Base-by-base conservation (phyloP, 805 yeast genomes). In the Spathaspora sp. region DNA sequence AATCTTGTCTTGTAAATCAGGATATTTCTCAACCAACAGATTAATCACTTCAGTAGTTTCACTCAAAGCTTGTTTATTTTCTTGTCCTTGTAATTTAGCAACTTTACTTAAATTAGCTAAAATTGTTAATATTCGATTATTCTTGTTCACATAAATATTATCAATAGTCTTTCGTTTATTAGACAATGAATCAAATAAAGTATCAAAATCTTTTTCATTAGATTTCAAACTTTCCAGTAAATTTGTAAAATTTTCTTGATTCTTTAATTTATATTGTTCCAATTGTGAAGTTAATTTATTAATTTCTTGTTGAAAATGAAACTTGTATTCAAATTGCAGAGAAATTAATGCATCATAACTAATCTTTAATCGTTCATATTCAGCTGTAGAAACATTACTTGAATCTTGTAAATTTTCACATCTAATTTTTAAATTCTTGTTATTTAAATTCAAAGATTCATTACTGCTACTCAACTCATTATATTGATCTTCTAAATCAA, bases 401-500 rank as follows among this genome's bases (percentile, higher is more conserved):
- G 73, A 70, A 44, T 75, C 77, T 55, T 79, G 80, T 42, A 81
- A 63, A 52, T 72, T 76, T 11, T 72, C 73, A 56, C 82, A 69
- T 50, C 83, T 73, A 26, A 75, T 69, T 52, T 80, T 78, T 56
- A 82, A 65, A 44, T 78, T 74, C 52, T 81, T 79, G 48, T 76
- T 68, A 50, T 78, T 78, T 58, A 77, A 74, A 52, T 75, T 73
- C 51, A 79, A 66, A 17, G 78, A 68, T 55, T 83, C 87, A 29
- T 75, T 72, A 18, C 67, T 63, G 7, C 80, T 70, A 42, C 70
- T 59, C n/a, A 79, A 58, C 19, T 78, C 82, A 49, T 75, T 75
- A 51, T 78, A 65, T 56, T 81, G 82, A 42, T 68, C 71, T 63
- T 89, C 96, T 58, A 88, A 68, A 57, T 86, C 93, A 29, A 71